Evolutionary conservation across 2,329 filamentous ascomycete genomes (phyloP).

Genomic region (Coleophoma eucalyptorum): DNA sequence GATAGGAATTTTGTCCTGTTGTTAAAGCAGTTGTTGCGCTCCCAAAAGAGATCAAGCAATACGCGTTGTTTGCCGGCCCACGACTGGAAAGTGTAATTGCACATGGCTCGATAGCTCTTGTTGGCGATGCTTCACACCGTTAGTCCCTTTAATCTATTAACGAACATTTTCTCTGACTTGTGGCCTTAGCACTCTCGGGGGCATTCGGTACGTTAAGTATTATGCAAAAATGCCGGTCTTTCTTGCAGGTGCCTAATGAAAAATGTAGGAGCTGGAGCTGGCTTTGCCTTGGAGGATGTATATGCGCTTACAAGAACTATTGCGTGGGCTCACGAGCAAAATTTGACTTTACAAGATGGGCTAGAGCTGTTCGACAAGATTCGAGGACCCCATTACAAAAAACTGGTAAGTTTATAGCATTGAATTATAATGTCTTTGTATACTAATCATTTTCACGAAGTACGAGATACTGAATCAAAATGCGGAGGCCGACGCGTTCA

Average conservation of each 20-base stretch:
- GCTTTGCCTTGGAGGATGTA: constrained; percentile 1
- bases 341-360: background rate
- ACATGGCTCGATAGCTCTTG: constrained; percentile 1
- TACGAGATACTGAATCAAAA: background rate
- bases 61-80: constrained; percentile 1
- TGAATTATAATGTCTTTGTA: background rate
- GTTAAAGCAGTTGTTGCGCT: background rate
- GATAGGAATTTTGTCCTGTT: background rate
- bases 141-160: background rate
- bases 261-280: background rate
- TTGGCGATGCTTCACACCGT: constrained; percentile 1
- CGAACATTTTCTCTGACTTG: background rate
- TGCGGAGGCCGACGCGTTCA: background rate
- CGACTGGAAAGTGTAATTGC: background rate
- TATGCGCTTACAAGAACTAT: background rate
- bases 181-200: background rate
- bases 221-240: background rate
- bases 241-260: background rate
- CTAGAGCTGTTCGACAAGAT: background rate
- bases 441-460: background rate
- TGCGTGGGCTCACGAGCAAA: background rate
- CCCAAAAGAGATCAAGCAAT: constrained; percentile 1
- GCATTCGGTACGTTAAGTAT: background rate
- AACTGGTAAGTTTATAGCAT: background rate
- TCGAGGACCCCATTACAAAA: constrained; percentile 1